Base-by-base conservation (phyloP, 2,329 filamentous ascomycete species). In the Sarocladium oryzae region DNA sequence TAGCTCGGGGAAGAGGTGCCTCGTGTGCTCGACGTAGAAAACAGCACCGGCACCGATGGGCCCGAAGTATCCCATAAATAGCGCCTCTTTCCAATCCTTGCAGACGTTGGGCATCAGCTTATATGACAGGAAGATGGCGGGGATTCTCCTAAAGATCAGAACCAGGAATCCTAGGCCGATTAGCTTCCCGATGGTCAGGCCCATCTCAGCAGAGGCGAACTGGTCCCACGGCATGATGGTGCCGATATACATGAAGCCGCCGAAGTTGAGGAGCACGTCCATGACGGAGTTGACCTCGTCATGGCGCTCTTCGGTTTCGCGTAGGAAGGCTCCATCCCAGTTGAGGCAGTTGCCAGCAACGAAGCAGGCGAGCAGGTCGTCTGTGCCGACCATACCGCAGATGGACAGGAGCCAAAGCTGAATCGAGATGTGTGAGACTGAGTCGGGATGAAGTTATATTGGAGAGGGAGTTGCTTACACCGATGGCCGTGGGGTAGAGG, bases 11-110 rank as follows among this genome's bases (percentile, higher is more conserved):
- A 74, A 72, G 3, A 76, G 58, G 10, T 73, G 64, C 54, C 55
- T 16, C 54, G 54, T 51, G 49, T 54, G 43, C 56, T 75, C 69
- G 13, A 90, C 74, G 64, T 91, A 90, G 64, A 89, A 90, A 21
- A 89, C 77, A 0, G 87, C 86, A 18, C 83, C 85, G 8, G 88
- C 85, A 2, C 87, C 87, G n/a, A 56, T 89, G 0, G 87, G 87
- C 0, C 86, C 87, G 57, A 91, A 90, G 53, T 82, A 81, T 0
- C 79, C 79, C 76, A 82, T 78, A 53, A 83, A 82, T 0, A 83
- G 58, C 0, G 78, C 79, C 53, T 83, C 79, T 56, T 75, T 77
- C 69, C 73, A 81, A 57, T 71, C 65, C n/a, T 70, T 70, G 52
- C 74, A 71, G 0, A 74, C 69, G 2, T 65, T 64, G 0, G 78